Evolutionary conservation across 495 filamentous ascomycete species (phyloP).

Genomic region (Penicillium desertorum): DNA sequence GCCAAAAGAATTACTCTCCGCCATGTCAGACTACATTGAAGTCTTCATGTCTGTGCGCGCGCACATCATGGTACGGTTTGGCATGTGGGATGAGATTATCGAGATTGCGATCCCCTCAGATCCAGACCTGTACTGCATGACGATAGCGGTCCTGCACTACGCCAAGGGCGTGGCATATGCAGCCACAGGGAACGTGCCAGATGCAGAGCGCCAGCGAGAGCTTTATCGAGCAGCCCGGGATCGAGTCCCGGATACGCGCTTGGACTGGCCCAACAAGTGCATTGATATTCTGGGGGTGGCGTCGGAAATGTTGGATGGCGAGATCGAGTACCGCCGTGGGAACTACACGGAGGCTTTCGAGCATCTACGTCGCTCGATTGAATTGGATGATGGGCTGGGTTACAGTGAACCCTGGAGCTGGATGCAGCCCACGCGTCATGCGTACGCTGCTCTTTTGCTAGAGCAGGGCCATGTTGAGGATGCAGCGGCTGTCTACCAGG

Average conservation of each 20-base stretch:
- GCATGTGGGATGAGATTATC: constrained; percentile 59
- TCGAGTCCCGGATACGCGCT: constrained; percentile 41
- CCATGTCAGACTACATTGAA: constrained; percentile 67
- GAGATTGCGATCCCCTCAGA: constrained; percentile 49
- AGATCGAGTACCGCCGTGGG: constrained; percentile 60
- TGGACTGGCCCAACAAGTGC: constrained; percentile 63
- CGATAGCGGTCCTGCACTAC: constrained; percentile 59
- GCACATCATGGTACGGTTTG: constrained; percentile 64
- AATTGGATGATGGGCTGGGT: constrained; percentile 54
- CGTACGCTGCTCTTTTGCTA: constrained; percentile 60
- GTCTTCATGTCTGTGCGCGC: constrained; percentile 57
- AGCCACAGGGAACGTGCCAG: constrained; percentile 45
- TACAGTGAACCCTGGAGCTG: constrained; percentile 70
- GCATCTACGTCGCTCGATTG: constrained; percentile 51
- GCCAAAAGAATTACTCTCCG: constrained; percentile 54
- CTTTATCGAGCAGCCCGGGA: constrained; percentile 47
- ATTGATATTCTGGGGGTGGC: constrained; percentile 56
- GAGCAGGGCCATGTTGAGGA: constrained; percentile 60
- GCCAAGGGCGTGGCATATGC: constrained; percentile 61
- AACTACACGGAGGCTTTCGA: constrained; percentile 55
- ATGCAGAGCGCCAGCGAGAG: constrained; percentile 44
- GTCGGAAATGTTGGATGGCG: constrained; percentile 63
- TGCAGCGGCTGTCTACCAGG: constrained; percentile 55
- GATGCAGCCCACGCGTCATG: constrained; percentile 69
- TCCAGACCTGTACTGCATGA: constrained; percentile 54